Evolutionary conservation across 2,329 filamentous ascomycete genomes (phyloP).

Genomic region (Alternaria viburni): DNA sequence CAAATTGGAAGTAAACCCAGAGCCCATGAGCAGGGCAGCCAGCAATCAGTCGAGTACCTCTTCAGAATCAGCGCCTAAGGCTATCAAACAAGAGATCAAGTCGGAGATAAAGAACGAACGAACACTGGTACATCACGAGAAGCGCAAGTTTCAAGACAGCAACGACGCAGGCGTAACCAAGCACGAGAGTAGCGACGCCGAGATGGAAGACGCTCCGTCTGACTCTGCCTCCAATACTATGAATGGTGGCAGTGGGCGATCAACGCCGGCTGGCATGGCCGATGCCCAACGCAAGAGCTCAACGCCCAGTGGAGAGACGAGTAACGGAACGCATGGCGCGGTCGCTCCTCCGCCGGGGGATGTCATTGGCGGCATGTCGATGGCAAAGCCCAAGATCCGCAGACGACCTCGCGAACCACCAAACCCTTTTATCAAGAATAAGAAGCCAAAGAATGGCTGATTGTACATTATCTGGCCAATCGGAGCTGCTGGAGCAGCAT

Average conservation of each 20-base stretch:
- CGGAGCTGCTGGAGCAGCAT: neutral
- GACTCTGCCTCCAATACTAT: constrained; percentile 29
- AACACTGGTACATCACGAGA: constrained; percentile 81
- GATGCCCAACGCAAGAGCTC: constrained; percentile 23
- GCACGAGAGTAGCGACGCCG: constrained; percentile 37
- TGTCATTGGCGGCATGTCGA: constrained; percentile 31
- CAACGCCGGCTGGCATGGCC: constrained; percentile 31
- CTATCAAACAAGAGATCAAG: constrained; percentile 26
- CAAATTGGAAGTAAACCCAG: constrained; percentile 29
- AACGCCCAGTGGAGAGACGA: constrained; percentile 18
- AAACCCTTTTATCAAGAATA: constrained; percentile 37
- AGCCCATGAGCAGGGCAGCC: constrained; percentile 30
- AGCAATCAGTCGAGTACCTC: constrained; percentile 28
- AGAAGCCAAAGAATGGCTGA: constrained; percentile 37
- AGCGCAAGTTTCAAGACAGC: constrained; percentile 75
- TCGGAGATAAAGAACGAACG: constrained; percentile 30
- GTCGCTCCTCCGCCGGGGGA: constrained; percentile 10
- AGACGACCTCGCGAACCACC: constrained; percentile 32
- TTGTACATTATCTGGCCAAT: neutral
- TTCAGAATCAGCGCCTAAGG: constrained; percentile 12
- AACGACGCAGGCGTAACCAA: constrained; percentile 68
- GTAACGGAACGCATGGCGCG: constrained; percentile 11
- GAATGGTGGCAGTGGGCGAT: constrained; percentile 33
- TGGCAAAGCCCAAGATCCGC: constrained; percentile 41
- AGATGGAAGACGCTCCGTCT: constrained; percentile 37